phyloP scores from a whole-genome alignment of 176 grass and related monocot species.

The Bonia amplexicaulis region DNA sequence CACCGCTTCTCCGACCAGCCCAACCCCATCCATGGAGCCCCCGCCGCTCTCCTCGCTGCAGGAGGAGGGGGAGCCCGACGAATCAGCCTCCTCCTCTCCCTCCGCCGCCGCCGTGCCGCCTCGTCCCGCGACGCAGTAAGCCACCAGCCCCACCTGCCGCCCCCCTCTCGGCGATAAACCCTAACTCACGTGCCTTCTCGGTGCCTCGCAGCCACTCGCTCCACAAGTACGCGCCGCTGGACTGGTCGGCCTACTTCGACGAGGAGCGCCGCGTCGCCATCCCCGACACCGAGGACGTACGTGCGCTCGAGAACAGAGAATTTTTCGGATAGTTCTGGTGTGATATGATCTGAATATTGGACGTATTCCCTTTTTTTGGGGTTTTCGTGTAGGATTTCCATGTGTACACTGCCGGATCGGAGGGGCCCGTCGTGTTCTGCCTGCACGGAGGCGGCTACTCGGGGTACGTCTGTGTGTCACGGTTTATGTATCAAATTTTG shows the following conservation, averaged over 20 bases:
- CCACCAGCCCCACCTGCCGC: not conserved
- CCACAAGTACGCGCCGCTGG: slow-evolving; percentile 74
- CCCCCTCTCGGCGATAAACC: not conserved
- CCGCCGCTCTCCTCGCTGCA: slow-evolving; percentile 55
- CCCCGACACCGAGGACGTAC: slow-evolving; percentile 72
- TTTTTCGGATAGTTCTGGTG: not conserved
- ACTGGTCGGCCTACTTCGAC: slow-evolving; percentile 88
- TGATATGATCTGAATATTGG: slow-evolving; percentile 21
- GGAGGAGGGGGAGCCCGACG: slow-evolving; percentile 56
- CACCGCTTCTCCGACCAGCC: not conserved
- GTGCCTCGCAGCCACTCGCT: slow-evolving; percentile 57
- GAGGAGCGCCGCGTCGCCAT: slow-evolving; percentile 71
- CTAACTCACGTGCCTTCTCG: not conserved
- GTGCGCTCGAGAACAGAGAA: slow-evolving; percentile 14
- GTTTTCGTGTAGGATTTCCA: slow-evolving; percentile 57
- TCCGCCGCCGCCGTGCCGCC: slow-evolving; percentile 57
- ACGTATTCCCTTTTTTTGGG: not conserved
- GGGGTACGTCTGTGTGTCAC: slow-evolving; percentile 32
- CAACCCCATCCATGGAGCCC: slow-evolving; percentile 46
- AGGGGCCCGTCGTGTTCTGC: slow-evolving; percentile 88
- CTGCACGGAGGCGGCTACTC: slow-evolving; percentile 97
- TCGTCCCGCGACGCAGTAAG: slow-evolving; percentile 85
- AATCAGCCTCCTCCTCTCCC: slow-evolving; percentile 37
- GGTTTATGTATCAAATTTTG: not conserved
- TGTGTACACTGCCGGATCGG: slow-evolving; percentile 72